A percentile compares a stretch with the other conserved stretches of the same genome.
Evolutionary conservation across 208 protist species (phyloP).

Genomic region (Trypanosoma lewisi): DNA sequence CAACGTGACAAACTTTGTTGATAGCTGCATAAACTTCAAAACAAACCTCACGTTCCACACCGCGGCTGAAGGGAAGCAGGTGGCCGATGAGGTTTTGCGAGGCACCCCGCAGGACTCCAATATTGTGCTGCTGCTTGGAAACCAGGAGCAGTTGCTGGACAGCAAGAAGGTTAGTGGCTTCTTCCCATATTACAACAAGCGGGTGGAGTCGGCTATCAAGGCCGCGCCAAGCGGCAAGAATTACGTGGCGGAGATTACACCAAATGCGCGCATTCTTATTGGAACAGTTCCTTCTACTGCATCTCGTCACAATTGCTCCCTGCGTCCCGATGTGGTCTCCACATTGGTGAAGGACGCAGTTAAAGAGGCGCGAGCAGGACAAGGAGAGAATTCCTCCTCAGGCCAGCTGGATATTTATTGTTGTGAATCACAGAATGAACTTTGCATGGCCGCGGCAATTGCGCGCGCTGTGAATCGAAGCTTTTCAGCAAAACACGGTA

Average conservation of each 20-base stretch:
- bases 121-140: conserved; percentile 59
- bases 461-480: conserved; percentile 50
- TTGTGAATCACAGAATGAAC: conserved; percentile 31
- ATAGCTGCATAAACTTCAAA: conserved; percentile 56
- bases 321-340: conserved; percentile 55
- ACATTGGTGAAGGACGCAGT: conserved; percentile 52
- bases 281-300: conserved; percentile 41
- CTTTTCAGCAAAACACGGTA: conserved; percentile 68
- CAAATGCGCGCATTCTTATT: conserved; percentile 35
- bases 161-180: conserved; percentile 1
- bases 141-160: conserved; percentile 29
- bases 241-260: conserved; percentile 27
- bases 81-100: conserved; percentile 21
- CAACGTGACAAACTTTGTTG: conserved; percentile 54
- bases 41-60: conserved; percentile 58
- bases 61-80: conserved; percentile 19
- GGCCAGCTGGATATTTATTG: conserved; percentile 57
- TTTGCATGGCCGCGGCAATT: conserved; percentile 46
- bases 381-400: not conserved
- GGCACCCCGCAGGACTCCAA: conserved; percentile 11
- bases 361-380: conserved; percentile 11
- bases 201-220: conserved; percentile 11
- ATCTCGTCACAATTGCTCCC: conserved; percentile 78
- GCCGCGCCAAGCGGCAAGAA: conserved; percentile 15
- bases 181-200: conserved; percentile 29